Conservation (phyloP, 2,329 filamentous ascomycete genomes). For the Alternaria burnsii region DNA sequence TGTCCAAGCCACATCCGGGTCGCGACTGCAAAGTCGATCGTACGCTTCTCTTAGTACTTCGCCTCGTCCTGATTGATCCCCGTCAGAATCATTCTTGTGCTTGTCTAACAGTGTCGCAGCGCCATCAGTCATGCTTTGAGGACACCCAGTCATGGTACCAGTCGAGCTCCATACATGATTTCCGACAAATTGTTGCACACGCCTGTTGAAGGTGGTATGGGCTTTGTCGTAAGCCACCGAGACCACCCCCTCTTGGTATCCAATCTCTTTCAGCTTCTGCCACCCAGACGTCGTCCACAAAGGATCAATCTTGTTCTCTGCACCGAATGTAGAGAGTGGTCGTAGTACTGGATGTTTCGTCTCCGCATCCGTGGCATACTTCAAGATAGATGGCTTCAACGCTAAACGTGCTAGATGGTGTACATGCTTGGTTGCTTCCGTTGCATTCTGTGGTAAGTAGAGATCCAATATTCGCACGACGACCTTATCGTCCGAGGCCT, state of each 20-base stretch:
- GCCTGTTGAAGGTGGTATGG: conserved; percentile 61
- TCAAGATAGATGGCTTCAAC: conserved; percentile 29
- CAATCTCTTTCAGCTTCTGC: conserved; percentile 68
- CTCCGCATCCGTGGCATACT: conserved; percentile 67
- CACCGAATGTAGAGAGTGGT: conserved; percentile 69
- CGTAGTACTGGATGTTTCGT: conserved; percentile 69
- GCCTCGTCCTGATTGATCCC: conserved; percentile 41
- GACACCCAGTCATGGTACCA: conserved; percentile 69
- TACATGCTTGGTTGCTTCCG: conserved; percentile 22
- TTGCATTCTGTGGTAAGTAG: conserved; percentile 29
- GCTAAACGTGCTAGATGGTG: conserved; percentile 33
- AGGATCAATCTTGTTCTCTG: conserved; percentile 60
- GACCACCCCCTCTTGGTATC: conserved; percentile 66
- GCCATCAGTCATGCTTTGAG: conserved; percentile 72
- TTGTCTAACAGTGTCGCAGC: conserved; percentile 50
- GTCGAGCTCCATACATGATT: conserved; percentile 68
- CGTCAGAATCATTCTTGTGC: conserved; percentile 34
- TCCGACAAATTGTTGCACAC: conserved; percentile 68
- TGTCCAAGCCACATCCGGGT: conserved; percentile 68
- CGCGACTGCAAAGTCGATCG: conserved; percentile 62
- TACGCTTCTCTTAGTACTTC: conserved; percentile 63
- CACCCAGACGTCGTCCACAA: conserved; percentile 73
- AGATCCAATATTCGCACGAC: conserved; percentile 34
- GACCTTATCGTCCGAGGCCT: conserved; percentile 31
- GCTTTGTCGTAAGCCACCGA: conserved; percentile 67